Conservation (phyloP, 2,329 filamentous ascomycete species). For the Alternaria infectoria region DNA sequence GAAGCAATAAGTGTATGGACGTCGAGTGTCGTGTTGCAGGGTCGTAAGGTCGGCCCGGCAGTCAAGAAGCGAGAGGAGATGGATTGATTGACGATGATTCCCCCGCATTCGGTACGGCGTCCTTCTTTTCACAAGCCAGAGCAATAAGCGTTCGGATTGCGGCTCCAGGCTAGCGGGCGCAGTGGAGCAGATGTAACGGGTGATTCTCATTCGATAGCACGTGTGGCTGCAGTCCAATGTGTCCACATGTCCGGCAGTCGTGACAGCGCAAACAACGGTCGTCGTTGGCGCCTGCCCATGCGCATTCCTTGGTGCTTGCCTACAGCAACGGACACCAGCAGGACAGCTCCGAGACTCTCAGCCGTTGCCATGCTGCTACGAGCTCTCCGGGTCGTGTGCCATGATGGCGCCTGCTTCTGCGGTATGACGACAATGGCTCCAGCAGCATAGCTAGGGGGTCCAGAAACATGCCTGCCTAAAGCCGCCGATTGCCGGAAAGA, state of each 20-base stretch:
- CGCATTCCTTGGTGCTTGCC: slow-evolving; percentile 11
- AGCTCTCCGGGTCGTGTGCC: slow-evolving; percentile 35
- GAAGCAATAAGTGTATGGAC: slow-evolving; percentile 30
- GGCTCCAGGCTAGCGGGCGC: slow-evolving; percentile 31
- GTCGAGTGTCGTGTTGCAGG: slow-evolving; percentile 35
- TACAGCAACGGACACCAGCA: slow-evolving; percentile 7
- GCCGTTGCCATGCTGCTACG: neutral
- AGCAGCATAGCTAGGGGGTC: slow-evolving; percentile 9
- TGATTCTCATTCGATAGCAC: slow-evolving; percentile 31
- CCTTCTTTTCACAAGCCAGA: slow-evolving; percentile 35
- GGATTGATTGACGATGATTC: slow-evolving; percentile 42
- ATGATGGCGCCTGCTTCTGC: slow-evolving; percentile 19
- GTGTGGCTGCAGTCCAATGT: slow-evolving; percentile 26
- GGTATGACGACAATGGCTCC: slow-evolving; percentile 32
- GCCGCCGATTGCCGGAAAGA: slow-evolving; percentile 38
- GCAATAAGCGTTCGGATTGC: slow-evolving; percentile 29
- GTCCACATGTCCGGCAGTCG: slow-evolving; percentile 35
- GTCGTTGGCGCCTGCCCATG: slow-evolving; percentile 4
- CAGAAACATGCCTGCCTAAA: slow-evolving; percentile 19
- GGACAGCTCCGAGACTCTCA: neutral
- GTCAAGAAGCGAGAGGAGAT: slow-evolving; percentile 40
- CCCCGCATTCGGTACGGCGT: slow-evolving; percentile 44
- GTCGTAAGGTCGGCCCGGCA: slow-evolving; percentile 41
- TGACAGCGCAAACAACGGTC: neutral
- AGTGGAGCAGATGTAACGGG: slow-evolving; percentile 36